phyloP scores from a whole-genome alignment of 441 rosid genomes.

The Corymbia calophylla region DNA sequence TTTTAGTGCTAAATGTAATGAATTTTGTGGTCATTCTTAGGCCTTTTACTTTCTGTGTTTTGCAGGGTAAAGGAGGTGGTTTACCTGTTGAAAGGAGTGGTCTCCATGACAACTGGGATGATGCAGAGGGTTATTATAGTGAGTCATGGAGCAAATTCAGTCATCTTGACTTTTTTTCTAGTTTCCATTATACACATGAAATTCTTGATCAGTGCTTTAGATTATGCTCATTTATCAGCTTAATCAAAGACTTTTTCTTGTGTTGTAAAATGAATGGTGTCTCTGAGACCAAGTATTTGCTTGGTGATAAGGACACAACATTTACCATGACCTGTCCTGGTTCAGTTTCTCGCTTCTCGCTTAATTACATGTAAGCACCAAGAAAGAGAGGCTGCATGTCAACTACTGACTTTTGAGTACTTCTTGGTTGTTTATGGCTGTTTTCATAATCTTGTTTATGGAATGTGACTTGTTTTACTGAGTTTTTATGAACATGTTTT shows the following conservation, averaged over 20 bases:
- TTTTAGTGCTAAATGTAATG: not conserved
- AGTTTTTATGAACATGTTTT: not conserved
- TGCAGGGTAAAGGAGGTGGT: conserved; percentile 71
- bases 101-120: conserved; percentile 99
- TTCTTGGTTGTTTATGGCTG: not conserved
- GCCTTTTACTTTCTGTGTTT: conserved; percentile 5
- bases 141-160: conserved; percentile 19
- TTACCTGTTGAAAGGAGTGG: conserved; percentile 66
- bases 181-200: not conserved
- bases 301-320: not conserved
- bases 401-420: not conserved
- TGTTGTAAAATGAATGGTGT: not conserved
- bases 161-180: not conserved
- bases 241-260: not conserved
- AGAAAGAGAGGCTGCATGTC: not conserved
- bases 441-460: not conserved
- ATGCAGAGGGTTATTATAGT: conserved; percentile 97
- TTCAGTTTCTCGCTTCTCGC: not conserved
- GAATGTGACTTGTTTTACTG: not conserved
- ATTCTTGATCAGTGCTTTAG: not conserved
- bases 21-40: not conserved
- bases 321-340: not conserved
- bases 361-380: not conserved
- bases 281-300: not conserved
- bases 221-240: not conserved